Evolutionary conservation across 768 basidiomycete species (phyloP).

Genomic region (Cystobasidium tubakii): DNA sequence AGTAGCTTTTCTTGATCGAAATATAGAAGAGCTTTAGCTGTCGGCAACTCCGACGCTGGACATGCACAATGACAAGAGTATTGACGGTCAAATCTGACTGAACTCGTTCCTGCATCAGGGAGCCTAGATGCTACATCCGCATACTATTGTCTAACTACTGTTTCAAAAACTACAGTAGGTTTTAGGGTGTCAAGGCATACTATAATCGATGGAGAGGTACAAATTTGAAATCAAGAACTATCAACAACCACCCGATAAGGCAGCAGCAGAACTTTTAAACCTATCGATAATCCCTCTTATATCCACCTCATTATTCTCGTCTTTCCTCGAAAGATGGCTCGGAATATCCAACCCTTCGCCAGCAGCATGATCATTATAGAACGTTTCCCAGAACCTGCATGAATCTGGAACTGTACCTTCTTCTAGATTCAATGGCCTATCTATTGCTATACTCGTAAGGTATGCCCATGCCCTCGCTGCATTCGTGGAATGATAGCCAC

Average conservation of each 20-base stretch:
- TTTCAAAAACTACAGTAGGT: too few relatives aligned
- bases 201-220: too few relatives aligned
- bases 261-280: constrained; percentile 34
- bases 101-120: too few relatives aligned
- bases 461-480: constrained; percentile 81
- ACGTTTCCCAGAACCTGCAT: constrained; percentile 34
- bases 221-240: too few relatives aligned
- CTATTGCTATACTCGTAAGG: constrained; percentile 59
- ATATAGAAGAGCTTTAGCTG: too few relatives aligned
- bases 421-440: constrained; percentile 4
- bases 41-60: background rate
- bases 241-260: too few relatives aligned
- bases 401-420: constrained; percentile 15
- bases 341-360: constrained; percentile 39
- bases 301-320: constrained; percentile 38
- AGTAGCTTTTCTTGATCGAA: background rate
- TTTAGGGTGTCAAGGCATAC: too few relatives aligned
- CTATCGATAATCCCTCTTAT: constrained; percentile 24
- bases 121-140: background rate
- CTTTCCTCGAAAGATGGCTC: background rate
- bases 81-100: too few relatives aligned
- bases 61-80: background rate
- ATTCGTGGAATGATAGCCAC: constrained; percentile 78
- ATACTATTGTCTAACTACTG: too few relatives aligned
- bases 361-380: constrained; percentile 7